Conservation (phyloP, 306 rosid genomes). For the Quercus aquifolioides region DNA sequence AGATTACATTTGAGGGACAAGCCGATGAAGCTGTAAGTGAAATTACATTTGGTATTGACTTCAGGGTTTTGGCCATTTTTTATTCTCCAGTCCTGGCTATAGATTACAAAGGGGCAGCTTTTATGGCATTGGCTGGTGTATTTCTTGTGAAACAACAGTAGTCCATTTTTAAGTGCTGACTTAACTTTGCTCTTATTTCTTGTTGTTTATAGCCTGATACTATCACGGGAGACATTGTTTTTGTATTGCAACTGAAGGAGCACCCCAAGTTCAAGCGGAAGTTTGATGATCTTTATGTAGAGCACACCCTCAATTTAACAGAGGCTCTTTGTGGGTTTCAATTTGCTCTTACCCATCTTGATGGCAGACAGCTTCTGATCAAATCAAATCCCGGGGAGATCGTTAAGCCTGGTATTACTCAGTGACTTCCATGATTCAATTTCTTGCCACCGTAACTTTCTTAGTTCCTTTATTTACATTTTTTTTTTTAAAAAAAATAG, state of each 20-base stretch:
- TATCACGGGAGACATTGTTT: constrained; percentile 66
- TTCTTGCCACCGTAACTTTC: not conserved
- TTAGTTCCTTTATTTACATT: not conserved
- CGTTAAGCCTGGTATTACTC: constrained; percentile 63
- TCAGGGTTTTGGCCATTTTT: not conserved
- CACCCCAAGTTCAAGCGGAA: constrained; percentile 61
- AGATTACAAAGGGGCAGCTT: not conserved
- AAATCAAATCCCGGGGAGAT: constrained; percentile 85
- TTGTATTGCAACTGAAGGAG: constrained; percentile 65
- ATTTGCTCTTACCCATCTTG: constrained; percentile 64
- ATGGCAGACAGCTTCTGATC: constrained; percentile 79
- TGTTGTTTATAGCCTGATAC: constrained; percentile 61
- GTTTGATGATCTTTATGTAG: constrained; percentile 52
- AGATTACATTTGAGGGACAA: constrained; percentile 66
- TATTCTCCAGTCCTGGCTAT: not conserved
- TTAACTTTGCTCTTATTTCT: not conserved
- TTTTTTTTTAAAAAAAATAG: too few species aligned
- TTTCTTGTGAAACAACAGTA: not conserved
- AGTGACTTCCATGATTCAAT: not conserved
- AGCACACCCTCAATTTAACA: constrained; percentile 54
- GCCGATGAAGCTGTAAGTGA: constrained; percentile 76
- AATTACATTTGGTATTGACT: not conserved
- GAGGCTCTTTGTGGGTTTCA: constrained; percentile 86
- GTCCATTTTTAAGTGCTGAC: not conserved
- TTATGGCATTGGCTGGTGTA: not conserved